These are phyloP conservation scores for California macrophylla DNA, from an alignment of 441 rosid species.

Conservation along the genomic window DNA sequence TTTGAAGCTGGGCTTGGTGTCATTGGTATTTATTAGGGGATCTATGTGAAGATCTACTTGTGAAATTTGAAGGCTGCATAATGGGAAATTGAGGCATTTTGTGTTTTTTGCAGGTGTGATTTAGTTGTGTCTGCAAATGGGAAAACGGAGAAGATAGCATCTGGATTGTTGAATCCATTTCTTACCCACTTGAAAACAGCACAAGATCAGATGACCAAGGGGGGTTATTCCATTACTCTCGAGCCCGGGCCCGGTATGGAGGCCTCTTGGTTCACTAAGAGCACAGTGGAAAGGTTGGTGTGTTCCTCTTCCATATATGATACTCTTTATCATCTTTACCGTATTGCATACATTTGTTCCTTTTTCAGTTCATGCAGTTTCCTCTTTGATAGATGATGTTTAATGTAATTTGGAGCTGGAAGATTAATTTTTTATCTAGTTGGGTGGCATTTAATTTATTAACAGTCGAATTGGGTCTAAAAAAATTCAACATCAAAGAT, in stretches of 20 bases:
- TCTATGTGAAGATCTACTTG: neutral
- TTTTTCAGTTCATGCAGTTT: neutral
- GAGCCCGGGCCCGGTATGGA: slow-evolving; percentile 44
- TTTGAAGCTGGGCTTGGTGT: slow-evolving; percentile 1
- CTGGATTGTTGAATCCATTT: slow-evolving; percentile 83
- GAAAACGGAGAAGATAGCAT: slow-evolving; percentile 73
- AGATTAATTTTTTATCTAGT: neutral
- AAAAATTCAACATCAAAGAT: neutral
- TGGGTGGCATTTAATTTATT: neutral
- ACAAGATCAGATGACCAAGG: slow-evolving; percentile 69
- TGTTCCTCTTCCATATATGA: neutral
- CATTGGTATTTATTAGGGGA: neutral
- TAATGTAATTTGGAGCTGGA: neutral
- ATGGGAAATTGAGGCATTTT: slow-evolving; percentile 12
- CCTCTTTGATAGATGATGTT: neutral
- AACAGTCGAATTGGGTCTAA: neutral
- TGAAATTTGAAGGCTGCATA: neutral
- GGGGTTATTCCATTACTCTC: slow-evolving; percentile 86
- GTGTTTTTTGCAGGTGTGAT: slow-evolving; percentile 55
- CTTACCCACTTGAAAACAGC: slow-evolving; percentile 84
- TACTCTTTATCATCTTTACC: neutral
- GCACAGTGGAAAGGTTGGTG: slow-evolving; percentile 60
- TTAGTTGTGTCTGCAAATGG: slow-evolving; percentile 73
- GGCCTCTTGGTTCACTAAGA: slow-evolving; percentile 52
- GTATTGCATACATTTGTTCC: neutral